Evolutionary conservation across 177 flowering plant species (phyloP), one percentile per base, ranked within the genome.

Genomic region (Vitis hybrid): DNA sequence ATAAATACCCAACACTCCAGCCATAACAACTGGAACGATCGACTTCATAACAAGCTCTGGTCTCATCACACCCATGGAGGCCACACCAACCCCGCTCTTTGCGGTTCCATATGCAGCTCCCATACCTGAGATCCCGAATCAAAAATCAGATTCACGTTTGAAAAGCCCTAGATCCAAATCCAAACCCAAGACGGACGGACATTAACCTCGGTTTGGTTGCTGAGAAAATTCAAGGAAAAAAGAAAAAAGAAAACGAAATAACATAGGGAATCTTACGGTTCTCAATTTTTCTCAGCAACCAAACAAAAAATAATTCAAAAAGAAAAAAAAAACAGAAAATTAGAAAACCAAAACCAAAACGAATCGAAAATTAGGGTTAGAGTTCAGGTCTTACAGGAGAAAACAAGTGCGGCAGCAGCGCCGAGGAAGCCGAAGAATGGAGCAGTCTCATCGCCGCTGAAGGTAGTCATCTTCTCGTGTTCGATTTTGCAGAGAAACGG

Each of bases 101-200:
- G 93, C 96, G 7, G 96, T 91, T 21, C 97, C 97, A 52, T 91
- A 91, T n/a, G 97, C 97, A 10, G 97, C 97, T 72, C 94, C 97
- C 97, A 91, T 91, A 74, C 96, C 96, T 91, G 72, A 24, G 59
- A 65, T 56, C 60, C 55, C 19, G 12, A 56, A 52, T n/a, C 60
- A 60, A 81, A 72, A 62, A 40, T 35, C 11, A 66, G 71, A 77
- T 75, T 68, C 57, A 71, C 8, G 65, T 62, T 18, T 24, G 64
- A 15, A 55, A 73, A 70, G 52, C 24, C 30, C 40, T 17, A 71
- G 67, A 72, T 46, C 70, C 55, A 57, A 15, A 35, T 11, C 6
- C 8, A 65, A 62, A 18, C 4, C 30, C 8, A 48, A 63, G 11
- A 19, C 6, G 15, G n/a, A 14, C 51, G n/a, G 11, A 5, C 4